Evolutionary conservation across 2,329 filamentous ascomycete genomes (phyloP), one percentile per base, ranked within the genome.

Genomic region (Niveomyces coronatus): DNA sequence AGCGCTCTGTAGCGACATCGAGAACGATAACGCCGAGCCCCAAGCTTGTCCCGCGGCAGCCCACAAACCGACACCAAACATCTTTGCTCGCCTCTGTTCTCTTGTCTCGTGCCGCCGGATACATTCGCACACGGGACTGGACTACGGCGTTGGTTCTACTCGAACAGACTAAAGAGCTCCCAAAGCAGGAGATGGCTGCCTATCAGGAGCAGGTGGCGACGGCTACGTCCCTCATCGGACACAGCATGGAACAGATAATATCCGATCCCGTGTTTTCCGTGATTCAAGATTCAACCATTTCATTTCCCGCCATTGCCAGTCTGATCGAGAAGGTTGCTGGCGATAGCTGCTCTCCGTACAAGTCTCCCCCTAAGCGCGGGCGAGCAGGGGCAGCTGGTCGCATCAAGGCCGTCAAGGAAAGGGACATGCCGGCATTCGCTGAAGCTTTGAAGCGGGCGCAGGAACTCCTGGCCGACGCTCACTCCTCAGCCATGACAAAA

Each of bases 281-380:
- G 9, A 72, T 96, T 13, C 85, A 89, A 31, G 91, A 98, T 51
- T 95, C 91, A 1, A 94, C 87, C 0, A 79, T 95, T 18, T 93
- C 87, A 0, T 82, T 89, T 43, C 86, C 88, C 2, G 79, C 85
- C 0, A 67, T 89, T 26, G 62, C 63, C 17, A 53, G 56, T 45
- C 54, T 59, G 19, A 49, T 61, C 18, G 70, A 70, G 23, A 63
- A 61, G 43, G 45, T 42, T n/a, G 47, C 50, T 19, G 49, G 55
- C 9, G 61, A 67, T 30, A 56, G 58, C 20, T 45, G 53, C 16
- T 60, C 60, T 3, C 41, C 57, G 4, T 46, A 47, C 4, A 61
- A 63, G 38, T 55, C 62, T 10, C 63, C 64, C 35, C 48, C 51
- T n/a, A 49, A 53, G 36, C 54, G 52, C 35, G 52, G 52, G 11